Evolutionary conservation across 2,329 filamentous ascomycete genomes (phyloP), one percentile per base, ranked within the genome.

Genomic region (Botrytis pseudocinerea): DNA sequence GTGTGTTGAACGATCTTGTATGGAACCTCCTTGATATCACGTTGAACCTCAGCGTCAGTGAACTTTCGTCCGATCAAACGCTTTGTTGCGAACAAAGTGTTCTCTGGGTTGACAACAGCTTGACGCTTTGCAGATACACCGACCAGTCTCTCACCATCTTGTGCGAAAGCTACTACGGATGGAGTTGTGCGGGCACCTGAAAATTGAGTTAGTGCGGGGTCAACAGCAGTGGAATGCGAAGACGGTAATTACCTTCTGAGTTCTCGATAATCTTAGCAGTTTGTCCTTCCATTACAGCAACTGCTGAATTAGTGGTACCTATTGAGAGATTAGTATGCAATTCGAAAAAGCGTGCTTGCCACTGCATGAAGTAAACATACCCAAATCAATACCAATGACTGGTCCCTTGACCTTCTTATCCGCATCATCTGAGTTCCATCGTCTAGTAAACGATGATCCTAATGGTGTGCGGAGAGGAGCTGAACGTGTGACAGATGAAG

Each of bases 1-100:
- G 86, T 90, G 90, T 98, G 95, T 87, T 97, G 94, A 74, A 97
- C 92, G 79, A 98, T 98, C 90, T 97, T 98, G 90, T 97, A 98
- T 75, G 95, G 95, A 20, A 98, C 95, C 85, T 98, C 93, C 87
- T 97, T 94, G 83, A 98, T 93, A 82, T 98, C 95, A 81, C 94
- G 93, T 88, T 98, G 95, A 74, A 97, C 94, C 88, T 98, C 95
- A 78, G 87, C 83, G 80, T 98, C 95, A 83, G 89, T 94, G 88
- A 95, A 98, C 88, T 98, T 98, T 84, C 95, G 93, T 82, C 95
- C 95, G 84, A 98, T 98, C 83, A 98, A 91, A 90, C 95, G 94
- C 91, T 98, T 98, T 78, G 95, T 98, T 83, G 95, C 95, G 84
- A 98, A 98, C 74, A 98, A 91, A 73, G 95, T 98, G 88, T 98